Percentiles rank a stretch among this genome's conserved stretches.
These are phyloP conservation scores for Starmerella floricola DNA, from an alignment of 805 yeast genomes.

Conservation along the genomic window DNA sequence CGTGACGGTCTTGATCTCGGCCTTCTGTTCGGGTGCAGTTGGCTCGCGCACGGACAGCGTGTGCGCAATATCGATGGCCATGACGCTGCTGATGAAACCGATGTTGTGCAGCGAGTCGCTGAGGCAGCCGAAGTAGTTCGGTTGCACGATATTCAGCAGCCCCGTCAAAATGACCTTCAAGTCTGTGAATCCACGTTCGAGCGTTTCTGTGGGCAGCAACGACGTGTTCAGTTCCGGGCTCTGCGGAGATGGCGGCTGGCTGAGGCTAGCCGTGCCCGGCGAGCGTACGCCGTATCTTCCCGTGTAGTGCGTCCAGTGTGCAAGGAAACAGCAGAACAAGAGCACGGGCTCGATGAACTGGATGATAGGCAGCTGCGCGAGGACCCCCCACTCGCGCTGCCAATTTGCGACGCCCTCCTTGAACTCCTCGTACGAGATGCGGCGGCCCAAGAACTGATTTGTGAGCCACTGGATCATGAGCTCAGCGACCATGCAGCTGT, in stretches of 20 bases:
- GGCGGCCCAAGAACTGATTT: conserved; percentile 44
- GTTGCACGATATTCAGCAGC: conserved; percentile 34
- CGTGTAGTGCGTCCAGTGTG: conserved; percentile 7
- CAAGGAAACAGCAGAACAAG: conserved; percentile 39
- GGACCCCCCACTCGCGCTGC: conserved; percentile 57
- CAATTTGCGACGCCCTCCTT: conserved; percentile 44
- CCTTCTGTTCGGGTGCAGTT: not conserved
- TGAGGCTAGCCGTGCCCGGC: not conserved
- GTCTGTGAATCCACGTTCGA: conserved; percentile 33
- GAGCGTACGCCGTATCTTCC: not conserved
- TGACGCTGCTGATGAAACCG: conserved; percentile 21
- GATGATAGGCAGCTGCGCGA: conserved; percentile 56
- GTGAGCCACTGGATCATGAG: conserved; percentile 47
- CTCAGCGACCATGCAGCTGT: conserved; percentile 73
- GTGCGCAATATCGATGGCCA: conserved; percentile 6
- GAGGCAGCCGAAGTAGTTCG: conserved; percentile 52
- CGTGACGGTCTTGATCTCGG: not conserved
- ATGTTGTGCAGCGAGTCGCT: conserved; percentile 55
- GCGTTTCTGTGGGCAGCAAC: conserved; percentile 14
- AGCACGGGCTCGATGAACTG: conserved; percentile 66
- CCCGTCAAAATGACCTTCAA: conserved; percentile 35
- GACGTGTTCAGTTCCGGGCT: not conserved
- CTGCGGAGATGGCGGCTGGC: conserved; percentile 2
- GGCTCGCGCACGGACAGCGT: not conserved
- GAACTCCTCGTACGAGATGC: conserved; percentile 29